Conservation (phyloP, 345 rosid genomes). For the Kernera saxatilis region DNA sequence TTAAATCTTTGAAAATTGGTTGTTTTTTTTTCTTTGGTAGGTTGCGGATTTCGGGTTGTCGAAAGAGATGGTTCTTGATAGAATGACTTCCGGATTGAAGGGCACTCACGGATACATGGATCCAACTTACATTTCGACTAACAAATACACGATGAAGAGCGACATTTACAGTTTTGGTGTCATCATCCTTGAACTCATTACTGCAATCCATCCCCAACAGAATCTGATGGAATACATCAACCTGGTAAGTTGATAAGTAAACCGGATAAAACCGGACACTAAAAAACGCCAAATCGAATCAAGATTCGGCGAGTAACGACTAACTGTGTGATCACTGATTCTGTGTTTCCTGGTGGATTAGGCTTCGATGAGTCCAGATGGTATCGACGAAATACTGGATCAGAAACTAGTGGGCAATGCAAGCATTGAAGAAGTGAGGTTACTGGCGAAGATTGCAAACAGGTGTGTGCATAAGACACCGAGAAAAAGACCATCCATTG, state of each 20-base stretch:
- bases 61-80: conserved; percentile 75
- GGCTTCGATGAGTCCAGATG: conserved; percentile 88
- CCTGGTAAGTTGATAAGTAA: conserved; percentile 50
- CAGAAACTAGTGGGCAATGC: conserved; percentile 57
- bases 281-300: not conserved
- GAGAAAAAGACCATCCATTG: conserved; percentile 72
- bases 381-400: conserved; percentile 80
- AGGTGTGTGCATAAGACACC: conserved; percentile 70
- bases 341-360: conserved; percentile 15
- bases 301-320: not conserved
- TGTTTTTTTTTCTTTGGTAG: conserved; percentile 26
- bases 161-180: conserved; percentile 91
- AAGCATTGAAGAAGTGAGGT: conserved; percentile 61
- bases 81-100: conserved; percentile 69
- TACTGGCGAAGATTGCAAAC: conserved; percentile 56
- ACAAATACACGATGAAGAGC: conserved; percentile 77
- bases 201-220: conserved; percentile 93
- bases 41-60: conserved; percentile 98
- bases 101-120: conserved; percentile 96
- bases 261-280: too few relatives aligned
- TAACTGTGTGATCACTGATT: not conserved
- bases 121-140: conserved; percentile 73
- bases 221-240: conserved; percentile 86
- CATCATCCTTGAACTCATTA: conserved; percentile 84
- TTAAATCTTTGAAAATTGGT: not conserved